Evolutionary conservation across 176 grass and related monocot species (phyloP).

Genomic region (Chloris gayana): DNA sequence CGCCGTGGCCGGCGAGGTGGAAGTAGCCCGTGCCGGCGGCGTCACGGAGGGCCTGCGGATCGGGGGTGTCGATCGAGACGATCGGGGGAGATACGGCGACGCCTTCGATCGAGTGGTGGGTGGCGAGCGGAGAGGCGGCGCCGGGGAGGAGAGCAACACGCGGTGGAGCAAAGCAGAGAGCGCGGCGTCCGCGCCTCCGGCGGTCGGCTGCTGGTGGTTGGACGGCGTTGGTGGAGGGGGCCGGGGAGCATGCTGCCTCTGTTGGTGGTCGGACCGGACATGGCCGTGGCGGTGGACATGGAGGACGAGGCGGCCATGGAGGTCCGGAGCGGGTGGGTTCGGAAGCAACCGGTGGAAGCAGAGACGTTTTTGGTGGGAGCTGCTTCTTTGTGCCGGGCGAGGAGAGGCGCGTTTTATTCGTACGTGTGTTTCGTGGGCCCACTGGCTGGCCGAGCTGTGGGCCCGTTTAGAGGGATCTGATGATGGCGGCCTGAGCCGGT

Average conservation of each 20-base stretch:
- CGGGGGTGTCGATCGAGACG: slow-evolving; percentile 42
- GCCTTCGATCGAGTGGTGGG: background rate
- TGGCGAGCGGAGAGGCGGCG: slow-evolving; percentile 8
- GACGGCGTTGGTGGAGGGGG: slow-evolving; percentile 69
- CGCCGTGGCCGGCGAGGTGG: slow-evolving; percentile 63
- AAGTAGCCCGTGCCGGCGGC: slow-evolving; percentile 69
- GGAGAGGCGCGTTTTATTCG: background rate
- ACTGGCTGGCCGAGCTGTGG: background rate
- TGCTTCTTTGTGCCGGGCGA: background rate
- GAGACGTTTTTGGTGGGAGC: slow-evolving; percentile 22
- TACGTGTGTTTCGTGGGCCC: background rate
- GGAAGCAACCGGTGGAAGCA: background rate
- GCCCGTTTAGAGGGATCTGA: background rate
- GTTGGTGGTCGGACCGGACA: background rate
- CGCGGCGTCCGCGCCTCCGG: slow-evolving; percentile 41
- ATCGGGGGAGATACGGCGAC: slow-evolving; percentile 15
- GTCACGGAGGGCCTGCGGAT: slow-evolving; percentile 27
- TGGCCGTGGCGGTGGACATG: background rate
- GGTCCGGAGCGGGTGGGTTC: background rate
- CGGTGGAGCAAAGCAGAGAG: slow-evolving; percentile 65
- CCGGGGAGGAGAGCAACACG: slow-evolving; percentile 38
- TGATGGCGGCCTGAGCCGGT: slow-evolving; percentile 15
- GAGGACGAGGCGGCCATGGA: slow-evolving; percentile 49
- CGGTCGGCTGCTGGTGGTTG: slow-evolving; percentile 39
- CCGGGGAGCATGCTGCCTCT: slow-evolving; percentile 34